Conservation (phyloP, 164 flowering plant species). For the Aristolochia fimbriata region DNA sequence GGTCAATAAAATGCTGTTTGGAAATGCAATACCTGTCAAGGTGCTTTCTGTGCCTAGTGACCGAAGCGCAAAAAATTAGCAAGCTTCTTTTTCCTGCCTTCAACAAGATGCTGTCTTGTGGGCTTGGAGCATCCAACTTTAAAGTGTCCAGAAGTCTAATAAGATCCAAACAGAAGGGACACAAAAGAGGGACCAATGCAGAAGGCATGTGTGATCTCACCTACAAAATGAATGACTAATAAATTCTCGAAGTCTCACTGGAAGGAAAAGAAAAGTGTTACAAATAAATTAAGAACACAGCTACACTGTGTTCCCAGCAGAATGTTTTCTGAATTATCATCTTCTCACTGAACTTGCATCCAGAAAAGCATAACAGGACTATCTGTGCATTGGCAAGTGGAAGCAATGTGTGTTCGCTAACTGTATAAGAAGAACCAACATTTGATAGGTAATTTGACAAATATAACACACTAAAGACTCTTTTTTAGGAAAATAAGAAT, state of each 20-base stretch:
- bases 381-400: no score
- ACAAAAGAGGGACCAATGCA: slow-evolving; percentile 43
- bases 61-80: slow-evolving; percentile 53
- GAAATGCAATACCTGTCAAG: slow-evolving; percentile 46
- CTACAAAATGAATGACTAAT: slow-evolving; percentile 26
- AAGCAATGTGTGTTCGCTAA: no score
- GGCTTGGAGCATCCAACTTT: slow-evolving; percentile 23
- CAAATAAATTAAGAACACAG: neutral
- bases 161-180: slow-evolving; percentile 46
- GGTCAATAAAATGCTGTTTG: neutral
- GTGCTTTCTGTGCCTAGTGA: slow-evolving; percentile 66
- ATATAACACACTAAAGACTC: no score
- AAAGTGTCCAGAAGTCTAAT: slow-evolving; percentile 42
- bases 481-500: no score
- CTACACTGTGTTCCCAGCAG: neutral
- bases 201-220: slow-evolving; percentile 79
- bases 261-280: neutral
- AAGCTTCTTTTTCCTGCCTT: slow-evolving; percentile 68
- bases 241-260: slow-evolving; percentile 1
- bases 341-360: neutral
- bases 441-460: no score
- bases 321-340: neutral
- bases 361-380: no score
- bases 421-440: no score
- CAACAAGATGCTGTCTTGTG: slow-evolving; percentile 34